These are phyloP conservation scores for Rhodosporidiobolus odoratus DNA, from an alignment of 768 basidiomycete genomes.

Conservation along the genomic window DNA sequence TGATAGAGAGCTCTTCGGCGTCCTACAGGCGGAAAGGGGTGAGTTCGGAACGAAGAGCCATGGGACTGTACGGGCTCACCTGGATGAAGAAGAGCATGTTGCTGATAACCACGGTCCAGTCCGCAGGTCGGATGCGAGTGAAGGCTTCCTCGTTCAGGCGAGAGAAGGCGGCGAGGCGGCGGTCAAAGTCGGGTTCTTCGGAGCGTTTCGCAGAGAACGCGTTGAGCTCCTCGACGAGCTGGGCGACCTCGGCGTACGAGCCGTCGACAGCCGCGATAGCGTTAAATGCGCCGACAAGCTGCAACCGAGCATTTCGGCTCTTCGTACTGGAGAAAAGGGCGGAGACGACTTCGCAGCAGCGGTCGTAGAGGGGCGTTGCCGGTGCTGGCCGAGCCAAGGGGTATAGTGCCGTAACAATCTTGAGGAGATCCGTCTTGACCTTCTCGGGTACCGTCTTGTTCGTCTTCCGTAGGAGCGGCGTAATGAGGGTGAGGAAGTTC, in stretches of 20 bases:
- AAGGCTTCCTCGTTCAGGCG: conserved; percentile 64
- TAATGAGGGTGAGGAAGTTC: conserved; percentile 64
- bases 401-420: conserved; percentile 62
- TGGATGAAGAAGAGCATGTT: conserved; percentile 72
- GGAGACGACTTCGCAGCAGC: conserved; percentile 60
- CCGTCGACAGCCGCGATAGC: conserved; percentile 53
- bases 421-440: conserved; percentile 73
- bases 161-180: conserved; percentile 69
- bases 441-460: conserved; percentile 73
- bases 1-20: conserved; percentile 74
- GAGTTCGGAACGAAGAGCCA: too few species aligned
- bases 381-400: conserved; percentile 48
- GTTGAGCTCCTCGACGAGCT: conserved; percentile 64
- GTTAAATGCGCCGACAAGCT: conserved; percentile 63
- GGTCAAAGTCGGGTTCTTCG: conserved; percentile 89
- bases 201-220: conserved; percentile 74
- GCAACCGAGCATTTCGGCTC: conserved; percentile 63
- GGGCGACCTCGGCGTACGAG: conserved; percentile 53
- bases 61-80: too few species aligned
- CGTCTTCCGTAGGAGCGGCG: conserved; percentile 73
- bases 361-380: conserved; percentile 44
- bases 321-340: conserved; percentile 71
- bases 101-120: conserved; percentile 79
- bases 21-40: conserved; percentile 55
- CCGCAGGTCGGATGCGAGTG: conserved; percentile 50